phyloP scores from a whole-genome alignment of 1,284 basidiomycete genomes.

The Trametes sp. region DNA sequence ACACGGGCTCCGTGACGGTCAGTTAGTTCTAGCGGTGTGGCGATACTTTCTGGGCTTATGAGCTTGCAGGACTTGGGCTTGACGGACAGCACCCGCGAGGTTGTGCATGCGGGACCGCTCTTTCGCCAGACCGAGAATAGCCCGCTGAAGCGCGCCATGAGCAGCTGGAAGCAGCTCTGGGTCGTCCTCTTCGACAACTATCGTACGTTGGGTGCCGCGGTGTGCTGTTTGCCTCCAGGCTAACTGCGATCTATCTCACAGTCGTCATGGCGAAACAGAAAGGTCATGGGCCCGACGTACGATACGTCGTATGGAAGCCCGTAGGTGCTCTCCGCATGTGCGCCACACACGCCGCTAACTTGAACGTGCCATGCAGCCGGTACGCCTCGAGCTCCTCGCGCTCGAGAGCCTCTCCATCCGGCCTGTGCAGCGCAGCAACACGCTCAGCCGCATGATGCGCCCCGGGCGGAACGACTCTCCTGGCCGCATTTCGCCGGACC shows the following conservation, averaged over 20 bases:
- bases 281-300: conserved; percentile 73
- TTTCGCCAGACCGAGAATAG: conserved; percentile 25
- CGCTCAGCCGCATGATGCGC: conserved; percentile 29
- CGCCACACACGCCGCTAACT: background rate
- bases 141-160: conserved; percentile 62
- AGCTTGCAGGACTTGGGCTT: conserved; percentile 22
- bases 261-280: conserved; percentile 89
- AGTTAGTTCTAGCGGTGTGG: background rate
- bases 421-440: conserved; percentile 28
- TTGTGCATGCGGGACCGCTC: conserved; percentile 27
- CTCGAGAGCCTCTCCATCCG: conserved; percentile 23
- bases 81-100: conserved; percentile 18
- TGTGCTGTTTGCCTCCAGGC: too few relatives aligned
- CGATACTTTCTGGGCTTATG: background rate
- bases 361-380: conserved; percentile 64
- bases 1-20: conserved; percentile 12
- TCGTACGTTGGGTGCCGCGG: conserved; percentile 54
- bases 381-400: conserved; percentile 49
- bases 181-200: conserved; percentile 95
- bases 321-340: conserved; percentile 54
- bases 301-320: conserved; percentile 81
- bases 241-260: conserved; percentile 46
- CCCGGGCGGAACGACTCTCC: conserved; percentile 44
- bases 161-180: conserved; percentile 84
- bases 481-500: conserved; percentile 51